Evolutionary conservation across 2,329 filamentous ascomycete genomes (phyloP).

Genomic region (Calycina marina): DNA sequence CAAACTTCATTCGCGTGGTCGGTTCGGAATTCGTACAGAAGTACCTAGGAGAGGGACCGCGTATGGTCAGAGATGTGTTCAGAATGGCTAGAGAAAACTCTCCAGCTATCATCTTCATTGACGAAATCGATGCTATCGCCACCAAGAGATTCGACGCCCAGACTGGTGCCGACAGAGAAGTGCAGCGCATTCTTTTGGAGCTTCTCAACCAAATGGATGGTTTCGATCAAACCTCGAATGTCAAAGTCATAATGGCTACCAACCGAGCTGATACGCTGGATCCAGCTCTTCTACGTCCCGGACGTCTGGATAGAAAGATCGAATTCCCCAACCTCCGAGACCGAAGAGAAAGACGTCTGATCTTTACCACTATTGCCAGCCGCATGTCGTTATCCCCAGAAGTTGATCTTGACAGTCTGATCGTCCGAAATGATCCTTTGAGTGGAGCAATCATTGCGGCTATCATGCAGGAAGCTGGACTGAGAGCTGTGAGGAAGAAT

Average conservation of each 20-base stretch:
- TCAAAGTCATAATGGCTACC: slow-evolving; percentile 99
- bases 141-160: slow-evolving; percentile 99
- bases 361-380: slow-evolving; percentile 90
- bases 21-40: slow-evolving; percentile 99
- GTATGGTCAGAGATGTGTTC: slow-evolving; percentile 99
- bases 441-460: slow-evolving; percentile 93
- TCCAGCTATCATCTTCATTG: slow-evolving; percentile 97
- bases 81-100: slow-evolving; percentile 98
- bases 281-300: slow-evolving; percentile 83
- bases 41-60: slow-evolving; percentile 91
- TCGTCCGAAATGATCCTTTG: slow-evolving; percentile 90
- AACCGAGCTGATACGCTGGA: slow-evolving; percentile 97
- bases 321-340: slow-evolving; percentile 95
- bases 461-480: slow-evolving; percentile 97
- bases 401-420: slow-evolving; percentile 89
- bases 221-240: slow-evolving; percentile 96
- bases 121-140: slow-evolving; percentile 97
- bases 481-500: slow-evolving; percentile 92
- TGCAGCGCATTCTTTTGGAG: slow-evolving; percentile 95
- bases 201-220: slow-evolving; percentile 99
- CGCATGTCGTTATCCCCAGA: slow-evolving; percentile 98
- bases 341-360: slow-evolving; percentile 84
- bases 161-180: slow-evolving; percentile 93
- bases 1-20: slow-evolving; percentile 95
- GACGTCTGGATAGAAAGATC: slow-evolving; percentile 94